Percentiles rank a stretch among this genome's conserved stretches.
Conservation (phyloP, 441 rosid species). For the Bocquillonia castaneifolia region DNA sequence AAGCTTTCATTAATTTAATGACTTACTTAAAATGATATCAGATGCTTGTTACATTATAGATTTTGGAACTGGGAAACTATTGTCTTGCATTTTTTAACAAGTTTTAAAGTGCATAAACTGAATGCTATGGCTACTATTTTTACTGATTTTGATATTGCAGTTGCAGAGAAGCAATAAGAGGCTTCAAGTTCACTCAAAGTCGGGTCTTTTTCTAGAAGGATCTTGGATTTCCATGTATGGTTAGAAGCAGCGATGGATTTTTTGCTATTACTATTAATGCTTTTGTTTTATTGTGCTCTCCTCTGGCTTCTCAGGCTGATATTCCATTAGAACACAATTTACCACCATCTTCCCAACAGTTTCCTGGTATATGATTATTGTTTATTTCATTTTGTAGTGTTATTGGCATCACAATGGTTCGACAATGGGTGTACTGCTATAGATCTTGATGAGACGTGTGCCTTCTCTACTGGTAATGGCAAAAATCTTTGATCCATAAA, state of each 20-base stretch:
- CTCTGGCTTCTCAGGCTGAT: neutral
- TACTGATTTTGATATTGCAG: neutral
- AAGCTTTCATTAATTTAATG: too few relatives aligned
- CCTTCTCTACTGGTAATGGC: neutral
- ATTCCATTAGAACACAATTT: neutral
- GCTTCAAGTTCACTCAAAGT: neutral
- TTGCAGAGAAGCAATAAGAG: neutral
- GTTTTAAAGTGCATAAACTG: neutral
- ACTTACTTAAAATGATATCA: too few relatives aligned
- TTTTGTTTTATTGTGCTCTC: too few relatives aligned
- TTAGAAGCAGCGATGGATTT: too few relatives aligned
- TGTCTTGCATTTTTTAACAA: too few relatives aligned
- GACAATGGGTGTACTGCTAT: neutral
- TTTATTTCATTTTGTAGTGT: neutral
- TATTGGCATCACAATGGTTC: neutral
- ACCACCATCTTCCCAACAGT: neutral
- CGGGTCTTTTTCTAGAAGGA: neutral
- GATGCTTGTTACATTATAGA: too few relatives aligned
- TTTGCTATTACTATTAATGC: too few relatives aligned
- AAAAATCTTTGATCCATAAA: neutral
- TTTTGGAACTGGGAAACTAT: too few relatives aligned
- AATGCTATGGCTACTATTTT: neutral
- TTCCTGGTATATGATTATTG: neutral
- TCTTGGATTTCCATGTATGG: too few relatives aligned
- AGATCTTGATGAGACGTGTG: neutral